Conservation (phyloP, 768 basidiomycete species). For the Trametes sanguinea region DNA sequence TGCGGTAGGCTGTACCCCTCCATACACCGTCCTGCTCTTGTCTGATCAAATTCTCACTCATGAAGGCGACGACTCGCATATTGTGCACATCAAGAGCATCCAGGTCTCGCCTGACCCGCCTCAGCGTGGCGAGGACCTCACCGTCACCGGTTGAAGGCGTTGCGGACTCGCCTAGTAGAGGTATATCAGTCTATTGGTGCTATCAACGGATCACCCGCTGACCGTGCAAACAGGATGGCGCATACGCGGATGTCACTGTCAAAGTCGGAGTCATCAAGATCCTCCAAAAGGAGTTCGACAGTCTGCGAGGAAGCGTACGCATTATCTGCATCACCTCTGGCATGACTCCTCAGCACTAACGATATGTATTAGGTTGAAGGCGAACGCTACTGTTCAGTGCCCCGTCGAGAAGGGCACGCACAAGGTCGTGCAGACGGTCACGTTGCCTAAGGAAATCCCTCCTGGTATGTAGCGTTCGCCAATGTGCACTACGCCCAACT, state of each 20-base stretch:
- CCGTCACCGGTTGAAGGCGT: constrained; percentile 78
- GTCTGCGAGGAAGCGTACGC: constrained; percentile 94
- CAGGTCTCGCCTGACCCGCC: constrained; percentile 85
- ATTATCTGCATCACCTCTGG: neutral
- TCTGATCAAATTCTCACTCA: constrained; percentile 11
- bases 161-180: constrained; percentile 60
- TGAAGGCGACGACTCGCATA: constrained; percentile 47
- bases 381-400: constrained; percentile 78
- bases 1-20: constrained; percentile 63
- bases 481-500: neutral
- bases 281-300: constrained; percentile 80
- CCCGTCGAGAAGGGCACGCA: constrained; percentile 77
- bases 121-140: constrained; percentile 80
- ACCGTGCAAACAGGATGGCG: constrained; percentile 66
- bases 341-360: neutral
- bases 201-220: neutral
- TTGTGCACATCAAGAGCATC: constrained; percentile 71
- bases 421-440: constrained; percentile 78
- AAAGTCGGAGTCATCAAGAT: constrained; percentile 94
- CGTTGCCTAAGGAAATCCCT: constrained; percentile 91
- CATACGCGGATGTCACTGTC: constrained; percentile 85
- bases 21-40: neutral
- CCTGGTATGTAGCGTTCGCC: constrained; percentile 46
- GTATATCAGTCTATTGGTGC: constrained; percentile 41
- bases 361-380: constrained; percentile 54